phyloP scores from a whole-genome alignment of 352 stramenopile species.

The Phytophthora nicotianae region DNA sequence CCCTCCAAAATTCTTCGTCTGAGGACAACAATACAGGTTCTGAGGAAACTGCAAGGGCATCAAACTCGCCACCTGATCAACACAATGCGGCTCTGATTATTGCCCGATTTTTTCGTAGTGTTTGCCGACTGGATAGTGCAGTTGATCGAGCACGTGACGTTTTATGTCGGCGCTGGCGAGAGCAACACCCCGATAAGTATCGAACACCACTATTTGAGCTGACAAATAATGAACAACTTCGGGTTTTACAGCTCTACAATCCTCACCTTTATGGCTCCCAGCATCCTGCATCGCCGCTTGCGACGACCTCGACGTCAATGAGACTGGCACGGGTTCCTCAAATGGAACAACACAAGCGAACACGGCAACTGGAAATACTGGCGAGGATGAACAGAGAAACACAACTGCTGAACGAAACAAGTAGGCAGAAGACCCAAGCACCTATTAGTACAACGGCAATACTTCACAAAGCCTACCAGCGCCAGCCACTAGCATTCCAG shows the following conservation, averaged over 20 bases:
- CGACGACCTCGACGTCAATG: slow-evolving; percentile 16
- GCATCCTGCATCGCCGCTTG: slow-evolving; percentile 15
- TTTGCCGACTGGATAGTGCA: slow-evolving; percentile 35
- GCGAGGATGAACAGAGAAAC: slow-evolving; percentile 28
- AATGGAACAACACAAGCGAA: slow-evolving; percentile 32
- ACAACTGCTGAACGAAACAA: slow-evolving; percentile 26
- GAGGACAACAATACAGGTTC: slow-evolving; percentile 5
- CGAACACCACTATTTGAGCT: slow-evolving; percentile 31
- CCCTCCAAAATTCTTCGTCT: neutral
- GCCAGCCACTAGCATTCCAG: slow-evolving; percentile 13
- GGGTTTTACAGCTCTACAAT: slow-evolving; percentile 68
- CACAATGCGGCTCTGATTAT: slow-evolving; percentile 61
- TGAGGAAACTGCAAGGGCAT: neutral
- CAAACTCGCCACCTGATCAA: slow-evolving; percentile 14
- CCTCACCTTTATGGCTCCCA: slow-evolving; percentile 50
- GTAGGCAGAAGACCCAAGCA: slow-evolving; percentile 23
- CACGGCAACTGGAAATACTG: slow-evolving; percentile 27
- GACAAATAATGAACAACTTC: slow-evolving; percentile 51
- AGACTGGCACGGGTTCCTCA: slow-evolving; percentile 23
- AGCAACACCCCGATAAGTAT: slow-evolving; percentile 30
- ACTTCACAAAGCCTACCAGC: slow-evolving; percentile 32
- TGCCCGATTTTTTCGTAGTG: slow-evolving; percentile 53
- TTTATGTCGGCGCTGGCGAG: slow-evolving; percentile 40
- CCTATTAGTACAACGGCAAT: slow-evolving; percentile 3
- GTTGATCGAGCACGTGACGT: slow-evolving; percentile 29